Percentiles rank a stretch among this genome's conserved stretches.
Evolutionary conservation across 2,329 filamentous ascomycete genomes (phyloP).

Genomic region (Passalora sequoiae): DNA sequence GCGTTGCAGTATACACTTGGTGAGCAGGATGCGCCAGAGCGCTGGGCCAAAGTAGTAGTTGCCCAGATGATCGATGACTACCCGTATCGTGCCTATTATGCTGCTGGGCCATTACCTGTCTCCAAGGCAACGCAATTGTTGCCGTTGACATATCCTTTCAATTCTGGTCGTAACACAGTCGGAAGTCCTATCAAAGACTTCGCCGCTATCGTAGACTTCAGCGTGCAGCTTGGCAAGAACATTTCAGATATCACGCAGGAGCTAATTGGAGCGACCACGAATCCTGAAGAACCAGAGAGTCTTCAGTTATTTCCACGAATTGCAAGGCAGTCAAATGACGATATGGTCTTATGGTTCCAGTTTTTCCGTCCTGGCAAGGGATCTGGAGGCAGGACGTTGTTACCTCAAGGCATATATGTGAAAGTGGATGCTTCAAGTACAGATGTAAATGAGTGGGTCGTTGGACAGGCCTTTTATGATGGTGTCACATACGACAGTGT

Average conservation of each 20-base stretch:
- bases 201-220: slow-evolving; percentile 21
- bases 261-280: slow-evolving; percentile 40
- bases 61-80: slow-evolving; percentile 38
- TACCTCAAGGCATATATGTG: slow-evolving; percentile 45
- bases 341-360: slow-evolving; percentile 45
- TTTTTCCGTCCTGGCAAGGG: slow-evolving; percentile 40
- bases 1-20: slow-evolving; percentile 43
- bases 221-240: slow-evolving; percentile 28
- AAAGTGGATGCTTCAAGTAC: slow-evolving; percentile 46
- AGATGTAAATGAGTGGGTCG: slow-evolving; percentile 47
- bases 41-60: slow-evolving; percentile 45
- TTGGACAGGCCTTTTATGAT: slow-evolving; percentile 51
- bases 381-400: slow-evolving; percentile 42
- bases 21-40: slow-evolving; percentile 31
- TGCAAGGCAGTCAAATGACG: slow-evolving; percentile 40
- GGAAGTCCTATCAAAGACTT: slow-evolving; percentile 28
- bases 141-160: slow-evolving; percentile 42
- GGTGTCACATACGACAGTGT: slow-evolving; percentile 49
- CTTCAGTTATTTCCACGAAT: slow-evolving; percentile 37
- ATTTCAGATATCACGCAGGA: slow-evolving; percentile 44
- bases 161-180: slow-evolving; percentile 36
- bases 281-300: slow-evolving; percentile 38
- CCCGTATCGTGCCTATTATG: slow-evolving; percentile 41
- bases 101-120: slow-evolving; percentile 49
- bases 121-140: slow-evolving; percentile 35